Percentiles rank a stretch among this genome's conserved stretches.
Conservation (phyloP, 805 yeast species). For the Saccharomycopsis fodiens region DNA sequence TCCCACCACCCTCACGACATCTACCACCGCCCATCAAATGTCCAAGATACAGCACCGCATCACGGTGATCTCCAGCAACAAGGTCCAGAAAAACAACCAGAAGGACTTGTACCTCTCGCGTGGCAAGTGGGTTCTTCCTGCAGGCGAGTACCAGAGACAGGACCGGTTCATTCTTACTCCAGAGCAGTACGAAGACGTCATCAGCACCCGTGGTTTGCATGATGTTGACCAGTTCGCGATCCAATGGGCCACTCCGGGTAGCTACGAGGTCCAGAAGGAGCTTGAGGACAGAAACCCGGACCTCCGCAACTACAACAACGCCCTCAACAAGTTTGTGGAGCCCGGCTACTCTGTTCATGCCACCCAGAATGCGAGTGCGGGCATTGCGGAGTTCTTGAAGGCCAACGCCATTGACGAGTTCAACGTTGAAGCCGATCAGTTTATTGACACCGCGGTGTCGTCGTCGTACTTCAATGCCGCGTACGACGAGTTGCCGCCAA, state of each 20-base stretch:
- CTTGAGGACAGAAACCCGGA: constrained; percentile 6
- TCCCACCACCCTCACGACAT: no score
- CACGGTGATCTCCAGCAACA: constrained; percentile 6
- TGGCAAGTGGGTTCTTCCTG: constrained; percentile 18
- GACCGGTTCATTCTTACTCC: constrained; percentile 15
- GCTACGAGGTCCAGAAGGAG: constrained; percentile 1
- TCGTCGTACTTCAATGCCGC: constrained; percentile 5
- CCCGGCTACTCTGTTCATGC: constrained; percentile 19
- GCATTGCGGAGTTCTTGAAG: not conserved
- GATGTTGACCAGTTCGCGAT: constrained; percentile 10
- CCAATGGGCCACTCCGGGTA: constrained; percentile 15
- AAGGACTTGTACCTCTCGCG: constrained; percentile 12
- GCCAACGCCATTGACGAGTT: constrained; percentile 10
- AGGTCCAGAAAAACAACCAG: constrained; percentile 5
- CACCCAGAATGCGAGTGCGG: not conserved
- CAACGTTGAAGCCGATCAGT: not conserved
- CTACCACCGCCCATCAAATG: no score
- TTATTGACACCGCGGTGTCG: constrained; percentile 10
- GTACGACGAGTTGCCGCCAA: constrained; percentile 1
- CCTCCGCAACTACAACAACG: constrained; percentile 14
- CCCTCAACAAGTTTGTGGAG: constrained; percentile 15
- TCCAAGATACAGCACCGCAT: constrained; percentile 13
- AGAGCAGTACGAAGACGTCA: not conserved
- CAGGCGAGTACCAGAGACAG: constrained; percentile 18
- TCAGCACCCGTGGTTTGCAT: not conserved